Base-by-base conservation (phyloP, 164 flowering plant genomes). In the Stephania japonica region DNA sequence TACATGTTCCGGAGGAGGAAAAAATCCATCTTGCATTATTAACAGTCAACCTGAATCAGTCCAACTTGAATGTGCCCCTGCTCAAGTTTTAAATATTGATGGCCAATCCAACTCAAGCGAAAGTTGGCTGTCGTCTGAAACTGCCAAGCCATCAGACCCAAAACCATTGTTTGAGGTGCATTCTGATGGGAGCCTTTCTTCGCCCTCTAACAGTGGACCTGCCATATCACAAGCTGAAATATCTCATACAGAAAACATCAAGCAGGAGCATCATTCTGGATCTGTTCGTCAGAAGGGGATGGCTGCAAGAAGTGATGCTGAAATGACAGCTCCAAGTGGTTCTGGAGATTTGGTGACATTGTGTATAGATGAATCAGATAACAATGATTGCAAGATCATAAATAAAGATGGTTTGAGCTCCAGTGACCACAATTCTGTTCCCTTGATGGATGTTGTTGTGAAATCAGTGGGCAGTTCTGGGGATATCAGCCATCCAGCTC, bases 211-310 rank as follows among this genome's bases (percentile, higher is more conserved):
- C 62, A 72, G 75, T 41, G 76, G 72, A 71, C 70, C 68, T 73
- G 21, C 70, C 67, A 77, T 70, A 72, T 63, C 16, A 53, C 82
- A 77, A 16, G 78, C 72, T 63, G 84, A 74, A 65, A 50, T 25
- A 77, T 50, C 79, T 70, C 32, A 44, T 73, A 65, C 73, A 8
- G 81, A 80, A 42, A 38, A 9, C 71, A 65, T 78, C 67, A 81
- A 72, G 73, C 83, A 79, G 69, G 85, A 77, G 70, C 69, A 65
- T 43, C 69, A 42, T 78, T 79, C 80, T 77, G 79, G 82, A 65
- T 77, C 84, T 23, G 18, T 69, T 62, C n/a, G 71, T 72, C 83
- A 81, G 80, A 88, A 82, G 79, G 80, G 86, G 89, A 74, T 86
- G 21, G 87, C 92, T 77, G 84, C 75, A 50, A 67, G 67, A 65